A percentile compares a stretch with the other conserved stretches of the same genome.
These are phyloP conservation scores for Chaetomium strumarium DNA, from an alignment of 2,329 filamentous ascomycete genomes.

Conservation along the genomic window DNA sequence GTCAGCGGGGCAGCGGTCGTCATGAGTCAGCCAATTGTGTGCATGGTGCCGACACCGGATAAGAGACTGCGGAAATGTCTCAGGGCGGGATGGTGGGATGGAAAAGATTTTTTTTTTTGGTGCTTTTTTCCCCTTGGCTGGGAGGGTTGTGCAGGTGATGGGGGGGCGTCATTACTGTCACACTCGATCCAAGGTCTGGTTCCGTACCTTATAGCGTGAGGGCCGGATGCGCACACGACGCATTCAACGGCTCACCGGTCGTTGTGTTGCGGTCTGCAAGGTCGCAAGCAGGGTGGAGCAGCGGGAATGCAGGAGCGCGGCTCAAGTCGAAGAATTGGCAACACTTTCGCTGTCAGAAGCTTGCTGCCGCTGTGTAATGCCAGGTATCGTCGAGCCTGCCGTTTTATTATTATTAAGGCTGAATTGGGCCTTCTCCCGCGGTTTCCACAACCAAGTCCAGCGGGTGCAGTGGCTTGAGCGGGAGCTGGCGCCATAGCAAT, in stretches of 20 bases:
- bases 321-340: not conserved
- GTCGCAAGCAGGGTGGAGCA: constrained; percentile 8
- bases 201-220: constrained; percentile 3
- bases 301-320: constrained; percentile 11
- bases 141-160: not conserved
- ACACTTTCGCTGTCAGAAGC: constrained; percentile 1
- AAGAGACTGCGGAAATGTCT: constrained; percentile 20
- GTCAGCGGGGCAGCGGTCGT: constrained; percentile 6
- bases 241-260: constrained; percentile 15
- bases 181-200: not conserved
- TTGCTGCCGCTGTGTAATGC: not conserved
- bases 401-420: constrained; percentile 17
- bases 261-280: not conserved
- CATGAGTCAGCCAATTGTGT: constrained; percentile 17
- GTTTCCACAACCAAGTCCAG: constrained; percentile 10
- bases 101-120: not conserved
- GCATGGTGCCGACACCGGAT: constrained; percentile 16
- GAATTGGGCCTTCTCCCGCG: constrained; percentile 11
- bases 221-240: not conserved
- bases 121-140: not conserved
- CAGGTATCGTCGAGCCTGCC: constrained; percentile 5
- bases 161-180: constrained; percentile 1
- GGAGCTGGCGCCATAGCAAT: constrained; percentile 8
- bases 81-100: constrained; percentile 10
- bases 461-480: constrained; percentile 8